Base-by-base conservation (phyloP, 257 asterid genomes). In the Haberlea rhodopensis region DNA sequence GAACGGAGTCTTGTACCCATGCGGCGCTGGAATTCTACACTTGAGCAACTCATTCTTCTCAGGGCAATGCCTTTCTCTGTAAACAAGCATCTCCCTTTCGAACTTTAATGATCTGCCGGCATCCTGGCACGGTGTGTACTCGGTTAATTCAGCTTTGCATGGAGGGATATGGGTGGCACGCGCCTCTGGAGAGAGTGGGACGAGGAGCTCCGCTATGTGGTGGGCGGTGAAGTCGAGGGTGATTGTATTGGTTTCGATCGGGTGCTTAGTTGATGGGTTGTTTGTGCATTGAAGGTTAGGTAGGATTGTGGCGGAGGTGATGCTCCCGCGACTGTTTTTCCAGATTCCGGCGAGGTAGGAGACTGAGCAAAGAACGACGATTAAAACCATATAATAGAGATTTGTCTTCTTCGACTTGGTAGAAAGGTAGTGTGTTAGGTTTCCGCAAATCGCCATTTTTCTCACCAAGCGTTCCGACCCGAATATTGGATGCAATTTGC, bases 101-200 rank as follows among this genome's bases (percentile, higher is more conserved):
- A 87, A 92, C 40, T 70, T 74, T 62, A 87, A 29, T 52, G 96
- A 89, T 28, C 98, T 68, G 3, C 65, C 56, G 3, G 81, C 63
- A 80, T 89, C 94, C 45, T 92, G 85, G 66, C 97, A 92, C 6
- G 98, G 98, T 2, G 98, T 92, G 91, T 85, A 89, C 72, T 91
- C 98, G 54, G 95, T 84, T 22, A 86, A 53, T 1, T 72, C 60
- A 0, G 75, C 49, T 4, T 54, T 75, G 79, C 98, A 91, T 0
- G 95, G 62, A 0, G 92, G 96, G 79, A 82, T 28, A 13, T 77
- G 82, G 1, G 11, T 9, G 3, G 13, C 94, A 80, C 87, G 87
- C 82, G 84, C 87, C 69, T 29, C 62, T 27, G 78, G 24, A 0
- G 79, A 5, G 60, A 73, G 61, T 3, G 76, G 74, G 55, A 78